Evolutionary conservation across 2,329 filamentous ascomycete genomes (phyloP), one percentile per base, ranked within the genome.

Genomic region (Talaromyces sp.): DNA sequence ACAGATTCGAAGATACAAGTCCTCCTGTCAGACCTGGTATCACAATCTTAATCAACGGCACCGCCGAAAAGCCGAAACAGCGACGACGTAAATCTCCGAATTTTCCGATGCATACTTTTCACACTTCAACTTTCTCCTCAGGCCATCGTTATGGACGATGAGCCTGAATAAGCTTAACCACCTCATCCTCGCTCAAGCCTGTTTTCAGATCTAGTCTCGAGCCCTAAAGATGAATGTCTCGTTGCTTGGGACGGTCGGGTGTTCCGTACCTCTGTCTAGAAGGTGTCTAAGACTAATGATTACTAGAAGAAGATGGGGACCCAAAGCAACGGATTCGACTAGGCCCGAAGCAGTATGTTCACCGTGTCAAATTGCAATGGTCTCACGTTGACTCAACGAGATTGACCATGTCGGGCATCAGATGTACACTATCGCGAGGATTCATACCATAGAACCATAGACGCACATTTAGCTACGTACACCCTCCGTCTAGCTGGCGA

Each of bases 291-390:
- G 28, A 28, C 28, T 28, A 28, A n/a, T n/a, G n/a, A n/a, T 6
- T 35, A 35, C 33, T 39, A 39, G 35, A 14, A 5, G 35, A 28
- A n/a, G n/a, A 14, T 7, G n/a, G 35, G 28, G 48, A 56, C 35
- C 54, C 35, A 40, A 40, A 23, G 35, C 35, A 56, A 56, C 33
- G 54, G 54, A 40, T 55, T 55, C 4, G 52, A 40, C 54, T 40
- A 56, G 54, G 33, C 35, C 11, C 18, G 23, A 40, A 28, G 16
- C n/a, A 33, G 37, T 33, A 56, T n/a, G 7, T 56, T 56, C 16
- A 56, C 21, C 54, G 35, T 56, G 35, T 25, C 5, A 21, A 40
- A 54, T 33, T 54, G 48, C 28, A 52, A 48, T 28, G 21, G 21
- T 46, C 21, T 3, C 12, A 48, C 28, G 16, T 50, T 50, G 25